phyloP scores from a whole-genome alignment of 129 eudicot species.

The Helichrysum umbraculigerum region DNA sequence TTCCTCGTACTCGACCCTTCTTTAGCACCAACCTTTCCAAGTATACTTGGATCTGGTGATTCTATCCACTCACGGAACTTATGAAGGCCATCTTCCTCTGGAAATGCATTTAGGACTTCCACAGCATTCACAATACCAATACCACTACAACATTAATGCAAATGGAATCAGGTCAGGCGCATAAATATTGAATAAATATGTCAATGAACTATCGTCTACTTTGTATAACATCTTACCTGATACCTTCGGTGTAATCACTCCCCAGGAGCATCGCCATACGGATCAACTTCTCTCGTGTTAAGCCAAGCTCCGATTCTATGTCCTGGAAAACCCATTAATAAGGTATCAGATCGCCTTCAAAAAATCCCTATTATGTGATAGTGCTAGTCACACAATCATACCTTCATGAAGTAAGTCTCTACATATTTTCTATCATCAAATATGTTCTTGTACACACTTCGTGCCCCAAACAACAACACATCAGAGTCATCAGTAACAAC shows the following conservation, averaged over 20 bases:
- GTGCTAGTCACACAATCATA: constrained; percentile 21
- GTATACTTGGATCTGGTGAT: constrained; percentile 90
- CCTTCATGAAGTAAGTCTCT: constrained; percentile 92
- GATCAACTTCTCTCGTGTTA: constrained; percentile 75
- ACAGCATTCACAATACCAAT: constrained; percentile 97
- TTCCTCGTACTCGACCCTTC: constrained; percentile 44
- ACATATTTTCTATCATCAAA: constrained; percentile 98
- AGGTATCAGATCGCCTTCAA: neutral
- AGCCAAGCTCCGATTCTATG: constrained; percentile 87
- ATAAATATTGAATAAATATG: neutral
- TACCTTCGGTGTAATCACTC: constrained; percentile 97
- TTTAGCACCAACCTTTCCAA: constrained; percentile 50
- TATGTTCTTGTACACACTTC: constrained; percentile 86
- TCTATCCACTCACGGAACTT: constrained; percentile 96
- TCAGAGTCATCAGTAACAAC: constrained; percentile 98
- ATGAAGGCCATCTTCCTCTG: constrained; percentile 80
- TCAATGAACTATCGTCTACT: neutral
- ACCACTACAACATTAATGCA: constrained; percentile 52
- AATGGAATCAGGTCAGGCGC: neutral
- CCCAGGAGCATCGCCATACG: constrained; percentile 95
- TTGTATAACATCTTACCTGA: constrained; percentile 51
- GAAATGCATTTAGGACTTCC: constrained; percentile 94
- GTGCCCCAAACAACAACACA: constrained; percentile 89
- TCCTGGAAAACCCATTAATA: constrained; percentile 48
- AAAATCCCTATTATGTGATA: neutral